Conservation (phyloP, 192 early-diverging fungal genomes). For the Backusella macrospora region DNA sequence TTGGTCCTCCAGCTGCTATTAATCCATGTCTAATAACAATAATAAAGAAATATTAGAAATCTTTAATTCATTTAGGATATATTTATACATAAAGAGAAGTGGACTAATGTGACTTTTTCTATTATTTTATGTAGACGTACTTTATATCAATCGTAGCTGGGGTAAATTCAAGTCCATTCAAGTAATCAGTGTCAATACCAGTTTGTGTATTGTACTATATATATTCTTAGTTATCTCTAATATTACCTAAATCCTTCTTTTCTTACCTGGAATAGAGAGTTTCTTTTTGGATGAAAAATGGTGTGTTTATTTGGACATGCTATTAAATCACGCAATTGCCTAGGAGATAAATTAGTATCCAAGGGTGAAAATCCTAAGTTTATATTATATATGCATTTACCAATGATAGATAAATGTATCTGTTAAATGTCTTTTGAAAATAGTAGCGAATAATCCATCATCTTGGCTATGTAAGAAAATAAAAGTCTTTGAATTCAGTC, state of each 20-base stretch:
- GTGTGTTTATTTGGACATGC: background rate
- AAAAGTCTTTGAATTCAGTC: background rate
- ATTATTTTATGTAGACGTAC: background rate
- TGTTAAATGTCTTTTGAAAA: background rate
- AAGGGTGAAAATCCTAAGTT: too few species aligned
- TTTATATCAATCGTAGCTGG: background rate
- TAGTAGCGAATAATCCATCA: background rate
- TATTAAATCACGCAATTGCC: conserved; percentile 5
- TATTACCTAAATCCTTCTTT: background rate
- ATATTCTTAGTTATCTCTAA: background rate
- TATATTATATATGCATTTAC: background rate
- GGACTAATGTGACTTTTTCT: background rate
- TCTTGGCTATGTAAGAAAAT: background rate
- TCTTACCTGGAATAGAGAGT: background rate
- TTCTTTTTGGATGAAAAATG: background rate
- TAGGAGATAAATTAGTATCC: background rate
- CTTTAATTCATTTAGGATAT: background rate
- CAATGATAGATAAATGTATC: background rate
- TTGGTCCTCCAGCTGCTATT: background rate
- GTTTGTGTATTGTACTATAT: background rate
- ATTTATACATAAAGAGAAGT: background rate
- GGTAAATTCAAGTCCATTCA: background rate
- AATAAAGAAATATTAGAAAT: background rate
- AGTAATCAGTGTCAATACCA: background rate
- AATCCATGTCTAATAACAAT: background rate